Conservation (phyloP, 208 protist genomes). For the Porcisia deanei region DNA sequence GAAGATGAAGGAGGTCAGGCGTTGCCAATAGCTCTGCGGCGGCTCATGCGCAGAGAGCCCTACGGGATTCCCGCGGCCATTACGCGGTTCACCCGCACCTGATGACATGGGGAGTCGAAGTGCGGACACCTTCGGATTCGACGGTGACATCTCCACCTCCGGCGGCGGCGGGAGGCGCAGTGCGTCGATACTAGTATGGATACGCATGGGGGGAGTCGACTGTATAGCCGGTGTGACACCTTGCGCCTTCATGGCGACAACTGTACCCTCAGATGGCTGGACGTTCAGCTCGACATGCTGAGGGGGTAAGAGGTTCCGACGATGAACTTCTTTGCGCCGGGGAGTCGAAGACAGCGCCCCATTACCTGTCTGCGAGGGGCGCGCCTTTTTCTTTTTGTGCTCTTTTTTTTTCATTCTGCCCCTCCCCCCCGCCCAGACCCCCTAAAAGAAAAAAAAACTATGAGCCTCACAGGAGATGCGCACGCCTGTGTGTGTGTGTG, state of each 20-base stretch:
- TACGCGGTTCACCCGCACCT: not conserved
- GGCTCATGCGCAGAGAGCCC: not conserved
- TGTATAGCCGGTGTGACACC: slow-evolving; percentile 11
- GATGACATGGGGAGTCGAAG: not conserved
- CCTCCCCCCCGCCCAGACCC: not conserved
- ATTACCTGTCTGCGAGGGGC: not conserved
- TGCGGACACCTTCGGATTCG: slow-evolving; percentile 13
- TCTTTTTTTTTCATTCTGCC: not conserved
- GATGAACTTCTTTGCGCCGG: slow-evolving; percentile 1
- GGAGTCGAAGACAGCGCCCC: not conserved
- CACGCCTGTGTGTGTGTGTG: not conserved
- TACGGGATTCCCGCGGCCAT: not conserved
- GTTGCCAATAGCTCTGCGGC: slow-evolving; percentile 1
- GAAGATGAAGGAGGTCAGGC: slow-evolving; percentile 24
- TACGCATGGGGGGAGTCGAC: not conserved
- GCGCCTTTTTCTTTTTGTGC: not conserved
- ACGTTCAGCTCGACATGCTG: slow-evolving; percentile 19
- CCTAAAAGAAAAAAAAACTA: no score
- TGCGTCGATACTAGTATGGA: slow-evolving; percentile 8
- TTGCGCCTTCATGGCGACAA: slow-evolving; percentile 11
- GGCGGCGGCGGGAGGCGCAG: slow-evolving; percentile 17
- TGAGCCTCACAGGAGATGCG: not conserved
- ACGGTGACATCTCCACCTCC: slow-evolving; percentile 15
- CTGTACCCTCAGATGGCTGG: slow-evolving; percentile 1
- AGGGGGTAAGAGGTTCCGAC: not conserved